These are phyloP conservation scores for Alternaria sp. DNA, from an alignment of 2,329 filamentous ascomycete genomes.

Conservation along the genomic window DNA sequence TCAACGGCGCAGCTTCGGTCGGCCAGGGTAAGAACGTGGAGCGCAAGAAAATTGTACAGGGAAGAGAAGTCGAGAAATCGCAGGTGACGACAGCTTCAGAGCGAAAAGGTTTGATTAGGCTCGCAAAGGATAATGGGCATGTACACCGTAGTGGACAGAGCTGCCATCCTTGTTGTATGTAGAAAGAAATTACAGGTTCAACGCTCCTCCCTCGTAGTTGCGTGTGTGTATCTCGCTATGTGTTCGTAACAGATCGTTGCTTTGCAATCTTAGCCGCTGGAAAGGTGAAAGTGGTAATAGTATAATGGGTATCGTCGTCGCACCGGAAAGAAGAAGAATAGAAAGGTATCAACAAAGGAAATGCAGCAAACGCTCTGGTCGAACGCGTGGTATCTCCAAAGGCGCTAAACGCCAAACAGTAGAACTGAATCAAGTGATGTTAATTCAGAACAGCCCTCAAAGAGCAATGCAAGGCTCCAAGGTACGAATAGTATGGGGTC, in stretches of 20 bases:
- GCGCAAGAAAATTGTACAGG: slow-evolving; percentile 14
- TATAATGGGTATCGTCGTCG: slow-evolving; percentile 51
- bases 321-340: slow-evolving; percentile 34
- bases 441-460: slow-evolving; percentile 21
- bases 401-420: slow-evolving; percentile 32
- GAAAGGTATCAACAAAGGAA: slow-evolving; percentile 25
- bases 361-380: slow-evolving; percentile 26
- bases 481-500: slow-evolving; percentile 45
- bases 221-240: slow-evolving; percentile 28
- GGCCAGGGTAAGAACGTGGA: slow-evolving; percentile 9
- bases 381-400: slow-evolving; percentile 41
- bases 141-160: slow-evolving; percentile 13
- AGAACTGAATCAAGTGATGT: slow-evolving; percentile 15
- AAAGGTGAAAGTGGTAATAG: slow-evolving; percentile 32
- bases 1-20: slow-evolving; percentile 16
- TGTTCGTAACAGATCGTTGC: slow-evolving; percentile 32
- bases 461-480: slow-evolving; percentile 22
- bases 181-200: slow-evolving; percentile 24
- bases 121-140: slow-evolving; percentile 6
- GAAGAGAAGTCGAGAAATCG: slow-evolving; percentile 3
- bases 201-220: slow-evolving; percentile 22
- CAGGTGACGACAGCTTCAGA: slow-evolving; percentile 6
- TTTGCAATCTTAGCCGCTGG: slow-evolving; percentile 35
- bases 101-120: slow-evolving; percentile 19
- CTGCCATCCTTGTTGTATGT: slow-evolving; percentile 23